Conservation (phyloP, 257 asterid species). For the Nicotiana obtusifolia region DNA sequence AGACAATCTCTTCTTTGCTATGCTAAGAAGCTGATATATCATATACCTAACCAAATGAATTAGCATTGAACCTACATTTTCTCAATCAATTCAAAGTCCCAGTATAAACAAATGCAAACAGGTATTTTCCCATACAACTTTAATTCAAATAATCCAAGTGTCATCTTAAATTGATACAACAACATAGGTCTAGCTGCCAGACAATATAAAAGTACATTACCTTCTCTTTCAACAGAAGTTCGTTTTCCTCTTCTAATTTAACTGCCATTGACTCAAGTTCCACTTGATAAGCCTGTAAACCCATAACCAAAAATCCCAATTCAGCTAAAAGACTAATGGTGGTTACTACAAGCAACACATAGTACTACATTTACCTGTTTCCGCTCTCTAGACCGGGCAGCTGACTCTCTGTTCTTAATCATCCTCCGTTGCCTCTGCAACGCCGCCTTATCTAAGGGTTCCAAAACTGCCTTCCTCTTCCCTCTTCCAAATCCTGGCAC, state of each 20-base stretch:
- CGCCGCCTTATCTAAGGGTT: conserved; percentile 71
- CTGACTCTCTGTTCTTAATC: conserved; percentile 98
- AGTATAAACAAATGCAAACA: background rate
- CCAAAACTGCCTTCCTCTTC: conserved; percentile 63
- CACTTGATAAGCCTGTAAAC: conserved; percentile 61
- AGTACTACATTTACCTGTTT: conserved; percentile 59
- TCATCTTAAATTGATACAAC: background rate
- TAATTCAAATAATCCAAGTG: background rate
- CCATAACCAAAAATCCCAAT: background rate
- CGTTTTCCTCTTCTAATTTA: conserved; percentile 81
- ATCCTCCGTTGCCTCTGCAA: conserved; percentile 63
- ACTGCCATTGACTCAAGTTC: conserved; percentile 82
- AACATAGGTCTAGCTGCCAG: background rate
- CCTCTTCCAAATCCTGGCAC: conserved; percentile 25
- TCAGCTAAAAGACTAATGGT: background rate
- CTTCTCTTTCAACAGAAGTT: conserved; percentile 60
- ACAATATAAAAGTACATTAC: conserved; percentile 26
- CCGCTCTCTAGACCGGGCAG: conserved; percentile 97
- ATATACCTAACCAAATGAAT: background rate
- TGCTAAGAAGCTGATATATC: background rate
- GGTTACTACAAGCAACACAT: background rate
- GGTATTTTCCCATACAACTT: background rate
- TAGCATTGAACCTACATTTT: background rate
- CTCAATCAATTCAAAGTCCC: background rate
- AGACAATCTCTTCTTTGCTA: background rate